phyloP scores from a whole-genome alignment of 148 eudicot genomes.

The Dysphania ambrosioides region DNA sequence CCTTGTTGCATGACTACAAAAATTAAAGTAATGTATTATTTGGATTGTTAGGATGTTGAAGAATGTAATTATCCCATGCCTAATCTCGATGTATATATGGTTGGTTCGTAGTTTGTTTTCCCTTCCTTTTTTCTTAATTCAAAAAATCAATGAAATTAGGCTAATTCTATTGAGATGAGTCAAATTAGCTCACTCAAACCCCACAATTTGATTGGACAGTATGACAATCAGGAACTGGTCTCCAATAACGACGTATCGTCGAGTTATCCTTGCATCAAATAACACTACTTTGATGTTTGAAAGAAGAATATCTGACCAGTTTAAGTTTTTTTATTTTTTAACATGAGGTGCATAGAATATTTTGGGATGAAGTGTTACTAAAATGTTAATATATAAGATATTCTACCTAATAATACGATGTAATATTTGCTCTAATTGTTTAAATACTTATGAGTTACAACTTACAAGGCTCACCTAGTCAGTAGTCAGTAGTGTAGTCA shows the following conservation, averaged over 20 bases:
- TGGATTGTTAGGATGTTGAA: slow-evolving; percentile 2
- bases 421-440: background rate
- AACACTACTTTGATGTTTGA: too few relatives aligned
- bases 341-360: too few relatives aligned
- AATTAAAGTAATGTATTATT: background rate
- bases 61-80: background rate
- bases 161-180: background rate
- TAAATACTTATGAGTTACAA: too few relatives aligned
- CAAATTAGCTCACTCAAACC: background rate
- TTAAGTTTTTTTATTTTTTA: too few relatives aligned
- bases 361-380: background rate
- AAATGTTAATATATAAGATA: background rate
- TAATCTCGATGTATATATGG: background rate
- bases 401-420: background rate
- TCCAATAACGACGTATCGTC: background rate
- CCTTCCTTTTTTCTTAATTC: background rate
- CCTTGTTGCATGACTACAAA: background rate
- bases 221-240: background rate
- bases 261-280: background rate
- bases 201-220: background rate
- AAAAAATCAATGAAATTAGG: background rate
- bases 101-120: background rate
- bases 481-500: too few relatives aligned
- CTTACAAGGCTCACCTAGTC: too few relatives aligned
- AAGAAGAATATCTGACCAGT: too few relatives aligned